Conservation (phyloP, 495 filamentous ascomycete genomes). For the Daldinia bambusicola region DNA sequence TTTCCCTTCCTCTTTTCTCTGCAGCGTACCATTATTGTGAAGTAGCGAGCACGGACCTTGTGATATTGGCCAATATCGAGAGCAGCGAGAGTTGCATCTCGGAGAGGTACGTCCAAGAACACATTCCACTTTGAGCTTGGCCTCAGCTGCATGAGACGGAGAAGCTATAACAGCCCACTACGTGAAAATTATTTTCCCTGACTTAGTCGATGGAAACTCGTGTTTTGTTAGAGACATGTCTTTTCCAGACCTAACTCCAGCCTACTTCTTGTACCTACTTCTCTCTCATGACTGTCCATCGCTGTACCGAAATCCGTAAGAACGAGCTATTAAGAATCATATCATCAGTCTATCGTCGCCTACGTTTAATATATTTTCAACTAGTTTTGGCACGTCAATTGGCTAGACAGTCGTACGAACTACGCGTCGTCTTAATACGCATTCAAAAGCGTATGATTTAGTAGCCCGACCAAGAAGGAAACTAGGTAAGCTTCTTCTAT, state of each 20-base stretch:
- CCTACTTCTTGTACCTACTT: slow-evolving; percentile 20
- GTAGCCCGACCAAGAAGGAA: slow-evolving; percentile 30
- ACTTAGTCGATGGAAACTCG: slow-evolving; percentile 11
- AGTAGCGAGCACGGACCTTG: slow-evolving; percentile 26
- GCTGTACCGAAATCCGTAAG: slow-evolving; percentile 8
- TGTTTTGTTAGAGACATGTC: slow-evolving; percentile 7
- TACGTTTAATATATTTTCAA: slow-evolving; percentile 2
- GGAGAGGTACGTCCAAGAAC: slow-evolving; percentile 37
- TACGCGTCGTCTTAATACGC: slow-evolving; percentile 14
- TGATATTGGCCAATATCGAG: slow-evolving; percentile 26
- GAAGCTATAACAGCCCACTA: slow-evolving; percentile 24
- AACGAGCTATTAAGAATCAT: slow-evolving; percentile 5
- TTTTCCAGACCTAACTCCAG: slow-evolving; percentile 12
- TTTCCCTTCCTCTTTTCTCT: slow-evolving; percentile 17
- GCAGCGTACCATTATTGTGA: slow-evolving; percentile 38
- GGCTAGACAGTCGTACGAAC: slow-evolving; percentile 9
- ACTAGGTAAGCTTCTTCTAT: not conserved
- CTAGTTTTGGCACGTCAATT: slow-evolving; percentile 13
- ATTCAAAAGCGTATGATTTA: slow-evolving; percentile 14
- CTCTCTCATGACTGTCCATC: not conserved
- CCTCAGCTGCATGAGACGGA: slow-evolving; percentile 18
- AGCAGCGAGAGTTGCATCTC: slow-evolving; percentile 33
- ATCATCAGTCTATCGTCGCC: slow-evolving; percentile 14
- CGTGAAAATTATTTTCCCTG: slow-evolving; percentile 12
- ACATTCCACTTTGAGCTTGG: slow-evolving; percentile 44